A percentile compares a stretch with the other conserved stretches of the same genome.
These are phyloP conservation scores for Chalciporus sphaerocephalus DNA, from an alignment of 768 basidiomycete species.

Conservation along the genomic window DNA sequence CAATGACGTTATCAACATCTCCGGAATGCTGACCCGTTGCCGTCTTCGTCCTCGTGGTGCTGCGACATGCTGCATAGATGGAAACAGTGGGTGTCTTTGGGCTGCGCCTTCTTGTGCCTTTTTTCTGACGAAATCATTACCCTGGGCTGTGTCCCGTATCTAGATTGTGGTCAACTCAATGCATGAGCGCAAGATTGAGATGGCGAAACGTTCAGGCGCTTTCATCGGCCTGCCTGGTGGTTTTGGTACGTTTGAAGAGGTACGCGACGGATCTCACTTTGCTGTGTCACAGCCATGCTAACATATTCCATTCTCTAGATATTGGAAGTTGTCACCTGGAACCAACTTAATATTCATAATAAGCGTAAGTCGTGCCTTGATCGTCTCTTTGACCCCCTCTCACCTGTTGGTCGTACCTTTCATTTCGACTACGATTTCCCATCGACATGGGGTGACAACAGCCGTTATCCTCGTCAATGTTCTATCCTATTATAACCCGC, in stretches of 20 bases:
- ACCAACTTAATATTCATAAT: conserved; percentile 80
- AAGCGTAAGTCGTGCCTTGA: conserved; percentile 54
- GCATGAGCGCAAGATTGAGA: conserved; percentile 87
- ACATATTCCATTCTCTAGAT: conserved; percentile 39
- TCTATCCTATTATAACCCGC: conserved; percentile 73
- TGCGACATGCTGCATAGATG: conserved; percentile 14
- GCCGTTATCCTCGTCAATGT: conserved; percentile 89
- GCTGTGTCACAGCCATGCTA: not conserved
- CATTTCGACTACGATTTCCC: not conserved
- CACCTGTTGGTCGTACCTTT: not conserved
- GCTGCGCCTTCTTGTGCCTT: conserved; percentile 1
- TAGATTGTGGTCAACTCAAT: conserved; percentile 75
- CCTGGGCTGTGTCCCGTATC: not conserved
- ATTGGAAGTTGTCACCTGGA: conserved; percentile 94
- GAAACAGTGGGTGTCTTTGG: conserved; percentile 28
- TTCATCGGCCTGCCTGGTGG: conserved; percentile 93
- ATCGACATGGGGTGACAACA: conserved; percentile 26
- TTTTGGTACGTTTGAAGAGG: conserved; percentile 94
- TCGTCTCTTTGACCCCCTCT: not conserved
- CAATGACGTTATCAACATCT: not conserved
- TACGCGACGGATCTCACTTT: conserved; percentile 10
- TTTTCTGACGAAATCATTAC: conserved; percentile 8
- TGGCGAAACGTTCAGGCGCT: conserved; percentile 75
- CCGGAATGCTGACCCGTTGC: conserved; percentile 10
- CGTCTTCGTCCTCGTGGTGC: not conserved